Conservation (phyloP, 2,329 filamentous ascomycete genomes). For the Nothophaeocryptopus gaeumannii region DNA sequence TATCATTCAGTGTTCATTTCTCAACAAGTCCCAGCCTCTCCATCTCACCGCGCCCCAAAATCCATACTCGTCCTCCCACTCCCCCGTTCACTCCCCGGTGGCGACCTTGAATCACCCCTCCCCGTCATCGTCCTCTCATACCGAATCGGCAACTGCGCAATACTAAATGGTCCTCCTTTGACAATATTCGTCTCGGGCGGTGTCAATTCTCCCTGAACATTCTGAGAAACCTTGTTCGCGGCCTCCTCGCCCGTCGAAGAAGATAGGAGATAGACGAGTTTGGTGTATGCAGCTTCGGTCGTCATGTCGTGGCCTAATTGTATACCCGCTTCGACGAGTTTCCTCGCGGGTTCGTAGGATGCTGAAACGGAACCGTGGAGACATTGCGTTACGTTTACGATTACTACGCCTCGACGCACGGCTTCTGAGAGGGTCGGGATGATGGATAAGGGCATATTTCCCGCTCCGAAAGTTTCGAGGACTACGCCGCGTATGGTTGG, state of each 20-base stretch:
- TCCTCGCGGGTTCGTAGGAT: constrained; percentile 50
- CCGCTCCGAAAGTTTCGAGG: constrained; percentile 88
- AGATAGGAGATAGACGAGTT: constrained; percentile 77
- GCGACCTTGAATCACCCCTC: neutral
- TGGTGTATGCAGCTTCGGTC: constrained; percentile 84
- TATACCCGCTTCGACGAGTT: constrained; percentile 77
- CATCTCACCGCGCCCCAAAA: too few species aligned
- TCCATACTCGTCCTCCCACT: too few species aligned
- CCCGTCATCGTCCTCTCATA: constrained; percentile 26
- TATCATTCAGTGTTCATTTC: too few species aligned
- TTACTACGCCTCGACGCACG: constrained; percentile 74
- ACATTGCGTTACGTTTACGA: constrained; percentile 92
- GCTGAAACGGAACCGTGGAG: constrained; percentile 37
- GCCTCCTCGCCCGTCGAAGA: constrained; percentile 62
- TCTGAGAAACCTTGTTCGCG: constrained; percentile 66
- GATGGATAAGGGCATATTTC: constrained; percentile 81
- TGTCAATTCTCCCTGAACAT: constrained; percentile 81
- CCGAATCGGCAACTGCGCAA: constrained; percentile 24
- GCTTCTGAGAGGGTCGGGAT: constrained; percentile 65
- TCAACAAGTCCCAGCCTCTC: too few species aligned
- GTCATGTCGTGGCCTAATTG: constrained; percentile 88
- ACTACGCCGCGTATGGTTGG: constrained; percentile 68
- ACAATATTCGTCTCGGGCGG: constrained; percentile 17
- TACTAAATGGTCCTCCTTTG: constrained; percentile 17
- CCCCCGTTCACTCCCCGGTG: too few species aligned